phyloP scores from a whole-genome alignment of 345 rosid species.

The Salix koriyanagi region DNA sequence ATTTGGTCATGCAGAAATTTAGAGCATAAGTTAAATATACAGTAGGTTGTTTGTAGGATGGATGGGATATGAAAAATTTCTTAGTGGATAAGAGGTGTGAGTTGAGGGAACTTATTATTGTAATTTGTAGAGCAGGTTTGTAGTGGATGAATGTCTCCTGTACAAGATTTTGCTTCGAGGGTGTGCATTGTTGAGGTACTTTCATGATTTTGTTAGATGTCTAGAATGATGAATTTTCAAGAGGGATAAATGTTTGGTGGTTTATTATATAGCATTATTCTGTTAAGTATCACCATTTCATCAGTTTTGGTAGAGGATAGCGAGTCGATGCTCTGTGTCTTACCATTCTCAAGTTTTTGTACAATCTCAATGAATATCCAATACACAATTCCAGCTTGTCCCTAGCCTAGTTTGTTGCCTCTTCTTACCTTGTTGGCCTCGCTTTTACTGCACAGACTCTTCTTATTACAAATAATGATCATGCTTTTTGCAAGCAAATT shows the following conservation, averaged over 20 bases:
- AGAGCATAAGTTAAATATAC: not conserved
- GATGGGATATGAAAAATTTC: not conserved
- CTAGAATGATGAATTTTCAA: not conserved
- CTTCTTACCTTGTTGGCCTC: not conserved
- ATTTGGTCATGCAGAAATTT: not conserved
- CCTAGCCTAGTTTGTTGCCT: not conserved
- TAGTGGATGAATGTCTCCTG: not conserved
- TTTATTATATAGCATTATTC: not conserved
- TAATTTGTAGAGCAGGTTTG: not conserved
- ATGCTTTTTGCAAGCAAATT: not conserved
- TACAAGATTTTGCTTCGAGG: not conserved
- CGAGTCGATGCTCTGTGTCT: not conserved
- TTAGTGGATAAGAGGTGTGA: not conserved
- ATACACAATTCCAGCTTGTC: not conserved
- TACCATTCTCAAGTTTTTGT: not conserved
- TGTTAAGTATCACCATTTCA: not conserved
- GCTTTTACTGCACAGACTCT: not conserved
- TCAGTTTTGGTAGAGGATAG: not conserved
- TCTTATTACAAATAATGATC: not conserved
- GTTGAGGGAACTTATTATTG: not conserved
- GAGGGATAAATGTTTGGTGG: not conserved
- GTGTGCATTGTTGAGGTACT: not conserved
- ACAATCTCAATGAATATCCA: not conserved
- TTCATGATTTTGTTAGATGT: not conserved
- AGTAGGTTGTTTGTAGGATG: not conserved